Conservation (phyloP, 2,329 filamentous ascomycete genomes). For the Pestalotiopsis sp. region DNA sequence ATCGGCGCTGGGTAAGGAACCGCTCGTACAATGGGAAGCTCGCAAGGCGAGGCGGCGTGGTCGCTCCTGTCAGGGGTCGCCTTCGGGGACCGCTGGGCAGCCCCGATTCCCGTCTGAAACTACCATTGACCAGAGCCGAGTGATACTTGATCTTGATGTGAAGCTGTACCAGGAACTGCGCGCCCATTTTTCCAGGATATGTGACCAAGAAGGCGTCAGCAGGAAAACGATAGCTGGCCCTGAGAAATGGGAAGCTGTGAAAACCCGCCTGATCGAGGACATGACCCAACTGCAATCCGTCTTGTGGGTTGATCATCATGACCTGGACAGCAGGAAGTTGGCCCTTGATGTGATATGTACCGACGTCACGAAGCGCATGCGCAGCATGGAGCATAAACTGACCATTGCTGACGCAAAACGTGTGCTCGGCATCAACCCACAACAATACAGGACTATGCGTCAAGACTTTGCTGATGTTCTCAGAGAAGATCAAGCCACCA, state of each 20-base stretch:
- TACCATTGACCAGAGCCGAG: constrained; percentile 77
- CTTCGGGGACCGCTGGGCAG: constrained; percentile 68
- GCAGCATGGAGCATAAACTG: constrained; percentile 66
- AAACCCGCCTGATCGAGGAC: constrained; percentile 67
- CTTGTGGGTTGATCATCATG: constrained; percentile 60
- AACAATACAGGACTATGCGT: constrained; percentile 60
- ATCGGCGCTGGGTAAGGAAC: constrained; percentile 58
- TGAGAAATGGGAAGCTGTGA: constrained; percentile 73
- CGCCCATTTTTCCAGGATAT: constrained; percentile 70
- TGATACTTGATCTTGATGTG: constrained; percentile 66
- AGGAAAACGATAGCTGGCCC: constrained; percentile 79
- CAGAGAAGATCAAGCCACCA: constrained; percentile 67
- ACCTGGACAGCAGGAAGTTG: constrained; percentile 64
- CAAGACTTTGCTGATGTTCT: constrained; percentile 68
- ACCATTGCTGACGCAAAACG: constrained; percentile 77
- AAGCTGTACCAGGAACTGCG: constrained; percentile 66
- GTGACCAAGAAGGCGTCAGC: constrained; percentile 64
- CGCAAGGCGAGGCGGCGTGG: constrained; percentile 71
- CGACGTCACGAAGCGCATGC: constrained; percentile 80
- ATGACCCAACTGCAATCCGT: constrained; percentile 64
- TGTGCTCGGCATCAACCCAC: constrained; percentile 45
- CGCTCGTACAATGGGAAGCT: constrained; percentile 62
- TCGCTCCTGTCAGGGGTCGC: constrained; percentile 67
- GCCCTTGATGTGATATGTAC: constrained; percentile 80
- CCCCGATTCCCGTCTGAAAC: constrained; percentile 82